phyloP scores from a whole-genome alignment of 495 filamentous ascomycete genomes.

The Cudoniella acicularis region DNA sequence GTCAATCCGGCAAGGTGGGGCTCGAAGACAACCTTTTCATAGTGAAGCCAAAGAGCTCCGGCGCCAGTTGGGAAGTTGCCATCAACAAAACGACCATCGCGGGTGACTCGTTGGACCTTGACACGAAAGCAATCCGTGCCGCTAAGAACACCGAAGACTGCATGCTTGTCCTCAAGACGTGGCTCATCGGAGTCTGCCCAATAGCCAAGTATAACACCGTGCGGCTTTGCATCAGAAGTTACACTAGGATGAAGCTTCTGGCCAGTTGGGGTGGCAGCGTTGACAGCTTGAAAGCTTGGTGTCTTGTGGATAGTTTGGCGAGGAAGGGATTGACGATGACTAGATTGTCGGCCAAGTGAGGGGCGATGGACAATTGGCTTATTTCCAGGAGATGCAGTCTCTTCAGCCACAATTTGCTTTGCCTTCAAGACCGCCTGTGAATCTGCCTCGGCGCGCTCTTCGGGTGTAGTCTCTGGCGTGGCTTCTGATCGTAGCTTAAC shows the following conservation, averaged over 20 bases:
- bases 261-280: slow-evolving; percentile 19
- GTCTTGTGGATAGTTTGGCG: slow-evolving; percentile 21
- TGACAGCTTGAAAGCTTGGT: slow-evolving; percentile 19
- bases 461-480: slow-evolving; percentile 24
- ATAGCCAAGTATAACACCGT: slow-evolving; percentile 44
- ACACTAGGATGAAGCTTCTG: slow-evolving; percentile 21
- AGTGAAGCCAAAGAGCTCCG: slow-evolving; percentile 50
- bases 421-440: slow-evolving; percentile 36
- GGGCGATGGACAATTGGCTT: slow-evolving; percentile 20
- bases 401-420: slow-evolving; percentile 28
- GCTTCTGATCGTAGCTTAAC: slow-evolving; percentile 45
- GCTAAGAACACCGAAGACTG: slow-evolving; percentile 48
- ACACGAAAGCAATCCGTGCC: slow-evolving; percentile 51
- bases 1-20: slow-evolving; percentile 39
- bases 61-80: slow-evolving; percentile 49
- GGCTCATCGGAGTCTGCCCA: slow-evolving; percentile 42
- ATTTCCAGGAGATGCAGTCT: slow-evolving; percentile 2
- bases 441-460: slow-evolving; percentile 31
- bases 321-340: slow-evolving; percentile 22
- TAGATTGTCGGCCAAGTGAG: neutral
- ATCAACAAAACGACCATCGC: slow-evolving; percentile 41
- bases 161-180: slow-evolving; percentile 41
- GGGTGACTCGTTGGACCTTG: slow-evolving; percentile 46
- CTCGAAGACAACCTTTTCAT: slow-evolving; percentile 49
- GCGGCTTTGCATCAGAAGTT: slow-evolving; percentile 42